These are phyloP conservation scores for Scedosporium boydii DNA, from an alignment of 2,329 filamentous ascomycete genomes.

Conservation along the genomic window DNA sequence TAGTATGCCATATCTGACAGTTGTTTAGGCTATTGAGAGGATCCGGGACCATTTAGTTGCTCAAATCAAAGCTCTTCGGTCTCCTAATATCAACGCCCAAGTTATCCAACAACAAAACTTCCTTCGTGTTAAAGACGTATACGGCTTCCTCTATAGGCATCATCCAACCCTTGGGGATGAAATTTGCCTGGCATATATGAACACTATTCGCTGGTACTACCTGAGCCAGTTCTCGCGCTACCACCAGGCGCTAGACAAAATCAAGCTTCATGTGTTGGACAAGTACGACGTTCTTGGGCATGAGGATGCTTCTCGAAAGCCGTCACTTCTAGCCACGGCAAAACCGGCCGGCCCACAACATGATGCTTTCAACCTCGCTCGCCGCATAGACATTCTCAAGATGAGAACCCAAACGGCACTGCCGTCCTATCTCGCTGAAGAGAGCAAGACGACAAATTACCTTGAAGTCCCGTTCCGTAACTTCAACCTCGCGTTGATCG, in stretches of 20 bases:
- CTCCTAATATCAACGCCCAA: constrained; percentile 93
- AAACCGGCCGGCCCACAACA: constrained; percentile 52
- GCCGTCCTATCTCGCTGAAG: constrained; percentile 82
- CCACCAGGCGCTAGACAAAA: constrained; percentile 69
- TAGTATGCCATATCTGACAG: constrained; percentile 8
- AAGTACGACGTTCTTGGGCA: constrained; percentile 75
- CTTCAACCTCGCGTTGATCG: constrained; percentile 87
- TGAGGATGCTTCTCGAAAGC: constrained; percentile 59
- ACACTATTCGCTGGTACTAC: constrained; percentile 99
- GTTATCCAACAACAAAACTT: constrained; percentile 93
- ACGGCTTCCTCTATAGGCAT: constrained; percentile 71
- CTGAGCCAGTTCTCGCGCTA: constrained; percentile 85
- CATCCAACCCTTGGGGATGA: constrained; percentile 79
- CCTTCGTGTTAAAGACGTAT: constrained; percentile 80
- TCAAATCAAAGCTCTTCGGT: constrained; percentile 88
- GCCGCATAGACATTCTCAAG: constrained; percentile 73
- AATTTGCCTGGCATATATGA: constrained; percentile 87
- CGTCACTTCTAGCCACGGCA: constrained; percentile 43
- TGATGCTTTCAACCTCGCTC: constrained; percentile 82
- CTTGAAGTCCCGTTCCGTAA: constrained; percentile 86
- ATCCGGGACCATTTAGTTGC: constrained; percentile 91
- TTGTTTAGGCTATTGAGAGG: constrained; percentile 74
- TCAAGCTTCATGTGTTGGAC: constrained; percentile 75
- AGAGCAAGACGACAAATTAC: constrained; percentile 77
- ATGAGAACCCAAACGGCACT: constrained; percentile 65